Base-by-base conservation (phyloP, 129 eudicot genomes). In the Arctium lappa region DNA sequence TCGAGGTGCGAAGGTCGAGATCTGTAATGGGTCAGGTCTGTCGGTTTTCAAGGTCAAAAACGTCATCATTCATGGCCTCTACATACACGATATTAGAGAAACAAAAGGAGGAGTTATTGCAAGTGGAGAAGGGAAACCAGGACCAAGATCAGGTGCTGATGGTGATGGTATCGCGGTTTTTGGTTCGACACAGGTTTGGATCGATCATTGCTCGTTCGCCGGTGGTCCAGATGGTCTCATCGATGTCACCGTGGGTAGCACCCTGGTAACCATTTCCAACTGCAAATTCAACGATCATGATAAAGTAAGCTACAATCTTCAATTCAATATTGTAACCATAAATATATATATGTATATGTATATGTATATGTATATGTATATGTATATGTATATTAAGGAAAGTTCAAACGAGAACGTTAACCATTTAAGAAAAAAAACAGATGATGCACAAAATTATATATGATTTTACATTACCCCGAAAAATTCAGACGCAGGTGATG, bases 241-340 rank as follows among this genome's bases (percentile, higher is more conserved):
- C 8, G 97, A 93, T 77, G 92, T 90, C 66, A 91, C 92, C 42
- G 29, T 86, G 76, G 92, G 86, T 34, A 89, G 94, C 56, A 93
- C 94, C 0, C 91, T 86, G 13, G 87, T 93, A 30, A 91, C 94
- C 69, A 77, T 93, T 78, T 91, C 97, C 75, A 93, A 93, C 81
- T 80, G 90, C 88, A 88, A 88, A 66, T 89, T 91, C 85, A 86
- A 83, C 42, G 50, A 91, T 48, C 97, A 93, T 16, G 83, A 91
- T 53, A 88, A 89, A 32, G 97, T 92, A 84, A 76, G 15, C 9
- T 42, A 8, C 2, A 13, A 62, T 48, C 72, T 27, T 33, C 2
- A 33, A 33, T 33, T 1, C 36, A 2, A 33, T 33, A 33, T 33
- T 33, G 36, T 33, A 33, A 33, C 36, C 3, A 33, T 33, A 33